Percentiles rank a stretch among this genome's conserved stretches.
These are phyloP conservation scores for Elsinoe arachidis DNA, from an alignment of 2,329 filamentous ascomycete genomes.

Conservation along the genomic window DNA sequence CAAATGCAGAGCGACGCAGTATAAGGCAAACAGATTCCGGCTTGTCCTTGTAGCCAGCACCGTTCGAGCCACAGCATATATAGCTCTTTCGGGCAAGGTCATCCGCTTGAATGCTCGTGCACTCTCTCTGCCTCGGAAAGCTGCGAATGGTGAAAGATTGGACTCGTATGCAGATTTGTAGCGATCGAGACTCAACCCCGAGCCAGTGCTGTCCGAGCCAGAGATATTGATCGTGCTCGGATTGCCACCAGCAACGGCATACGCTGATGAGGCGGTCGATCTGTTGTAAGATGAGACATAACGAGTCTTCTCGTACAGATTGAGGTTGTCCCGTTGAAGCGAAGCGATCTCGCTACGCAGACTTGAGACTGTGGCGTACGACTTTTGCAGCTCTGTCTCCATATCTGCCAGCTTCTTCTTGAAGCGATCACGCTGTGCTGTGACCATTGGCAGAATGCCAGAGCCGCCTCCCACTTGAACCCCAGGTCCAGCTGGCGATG, in stretches of 20 bases:
- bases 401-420: constrained; percentile 91
- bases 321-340: constrained; percentile 91
- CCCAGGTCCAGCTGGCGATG: constrained; percentile 41
- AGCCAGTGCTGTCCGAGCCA: constrained; percentile 45
- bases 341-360: constrained; percentile 84
- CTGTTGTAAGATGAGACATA: constrained; percentile 86
- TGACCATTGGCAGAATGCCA: constrained; percentile 94
- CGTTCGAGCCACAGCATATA: constrained; percentile 85
- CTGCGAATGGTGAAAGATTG: constrained; percentile 90
- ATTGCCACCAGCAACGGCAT: constrained; percentile 53
- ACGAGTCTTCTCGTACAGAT: constrained; percentile 92
- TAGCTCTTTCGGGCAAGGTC: constrained; percentile 79
- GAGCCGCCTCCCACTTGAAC: constrained; percentile 65
- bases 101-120: constrained; percentile 85
- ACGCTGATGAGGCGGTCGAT: constrained; percentile 51
- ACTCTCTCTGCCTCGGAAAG: constrained; percentile 88
- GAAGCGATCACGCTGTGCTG: constrained; percentile 94
- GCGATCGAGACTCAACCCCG: constrained; percentile 65
- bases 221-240: constrained; percentile 57
- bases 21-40: constrained; percentile 86
- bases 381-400: constrained; percentile 79
- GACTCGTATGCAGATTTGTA: constrained; percentile 92
- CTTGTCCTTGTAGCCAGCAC: constrained; percentile 84
- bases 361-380: constrained; percentile 71
- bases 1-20: constrained; percentile 81